A percentile compares a stretch with the other conserved stretches of the same genome.
These are phyloP conservation scores for Cladosporium sp. DNA, from an alignment of 2,329 filamentous ascomycete genomes.

Conservation along the genomic window DNA sequence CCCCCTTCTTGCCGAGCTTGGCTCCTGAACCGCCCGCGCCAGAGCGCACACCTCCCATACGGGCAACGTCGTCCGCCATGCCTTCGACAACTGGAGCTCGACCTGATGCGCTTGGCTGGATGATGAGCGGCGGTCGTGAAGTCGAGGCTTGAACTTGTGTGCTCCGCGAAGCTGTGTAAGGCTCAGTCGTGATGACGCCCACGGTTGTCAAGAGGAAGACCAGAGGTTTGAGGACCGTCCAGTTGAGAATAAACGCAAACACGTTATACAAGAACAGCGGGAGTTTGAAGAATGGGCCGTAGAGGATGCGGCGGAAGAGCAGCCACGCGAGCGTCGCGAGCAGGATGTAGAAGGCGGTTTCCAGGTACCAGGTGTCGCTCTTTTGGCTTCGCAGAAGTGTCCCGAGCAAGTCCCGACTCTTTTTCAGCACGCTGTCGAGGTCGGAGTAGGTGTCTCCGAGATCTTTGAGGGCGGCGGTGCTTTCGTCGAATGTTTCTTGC, in stretches of 20 bases:
- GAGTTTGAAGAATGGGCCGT: conserved; percentile 83
- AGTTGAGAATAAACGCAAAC: conserved; percentile 28
- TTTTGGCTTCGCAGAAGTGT: conserved; percentile 85
- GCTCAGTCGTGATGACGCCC: conserved; percentile 40
- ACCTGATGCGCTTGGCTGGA: conserved; percentile 47
- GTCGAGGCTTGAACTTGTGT: conserved; percentile 25
- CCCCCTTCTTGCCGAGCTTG: conserved; percentile 35
- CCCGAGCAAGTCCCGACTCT: conserved; percentile 71
- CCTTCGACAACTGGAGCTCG: conserved; percentile 35
- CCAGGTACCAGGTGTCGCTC: conserved; percentile 96
- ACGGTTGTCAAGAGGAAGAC: conserved; percentile 57
- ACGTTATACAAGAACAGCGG: conserved; percentile 48
- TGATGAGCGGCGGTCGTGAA: conserved; percentile 41
- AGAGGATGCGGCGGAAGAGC: conserved; percentile 78
- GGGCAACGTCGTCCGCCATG: conserved; percentile 27
- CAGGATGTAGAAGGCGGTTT: conserved; percentile 83
- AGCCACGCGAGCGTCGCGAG: conserved; percentile 73
- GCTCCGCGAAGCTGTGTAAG: conserved; percentile 16
- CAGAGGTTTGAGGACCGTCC: conserved; percentile 33
- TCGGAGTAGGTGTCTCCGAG: conserved; percentile 79
- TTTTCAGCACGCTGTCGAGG: conserved; percentile 74
- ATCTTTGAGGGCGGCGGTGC: conserved; percentile 75
- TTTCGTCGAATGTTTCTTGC: conserved; percentile 81
- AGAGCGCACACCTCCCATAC: conserved; percentile 43
- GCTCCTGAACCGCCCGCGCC: conserved; percentile 53